These are phyloP conservation scores for Dothideomycetes sp. DNA, from an alignment of 2,329 filamentous ascomycete species.

Conservation along the genomic window DNA sequence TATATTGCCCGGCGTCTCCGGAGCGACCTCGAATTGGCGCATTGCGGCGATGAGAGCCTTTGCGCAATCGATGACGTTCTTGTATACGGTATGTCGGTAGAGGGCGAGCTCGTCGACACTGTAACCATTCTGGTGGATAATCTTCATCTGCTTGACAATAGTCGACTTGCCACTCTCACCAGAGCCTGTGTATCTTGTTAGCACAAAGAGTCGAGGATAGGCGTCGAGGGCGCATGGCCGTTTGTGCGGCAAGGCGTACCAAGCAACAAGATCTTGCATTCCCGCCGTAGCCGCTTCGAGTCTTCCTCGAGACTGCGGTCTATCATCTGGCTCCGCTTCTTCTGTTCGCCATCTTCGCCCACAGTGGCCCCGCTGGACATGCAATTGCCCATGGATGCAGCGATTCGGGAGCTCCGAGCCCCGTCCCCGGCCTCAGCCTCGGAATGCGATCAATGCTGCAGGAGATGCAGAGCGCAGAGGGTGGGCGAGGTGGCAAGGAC, in stretches of 20 bases:
- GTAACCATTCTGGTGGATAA: conserved; percentile 97
- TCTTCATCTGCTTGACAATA: conserved; percentile 99
- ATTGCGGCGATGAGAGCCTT: conserved; percentile 88
- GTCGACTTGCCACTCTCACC: conserved; percentile 98
- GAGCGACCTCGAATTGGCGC: conserved; percentile 80
- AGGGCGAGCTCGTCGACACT: conserved; percentile 85
- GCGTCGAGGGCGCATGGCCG: neutral
- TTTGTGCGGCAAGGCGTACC: conserved; percentile 48
- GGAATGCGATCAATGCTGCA: neutral
- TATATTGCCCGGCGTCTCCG: conserved; percentile 58
- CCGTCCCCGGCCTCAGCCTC: conserved; percentile 8
- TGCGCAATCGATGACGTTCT: conserved; percentile 93
- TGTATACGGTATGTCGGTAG: conserved; percentile 94
- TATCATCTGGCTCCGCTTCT: conserved; percentile 93
- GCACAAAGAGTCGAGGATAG: neutral
- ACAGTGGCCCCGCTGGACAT: conserved; percentile 74
- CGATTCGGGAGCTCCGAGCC: conserved; percentile 11
- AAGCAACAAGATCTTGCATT: conserved; percentile 96
- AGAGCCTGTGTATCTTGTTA: conserved; percentile 53
- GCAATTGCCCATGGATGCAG: conserved; percentile 73
- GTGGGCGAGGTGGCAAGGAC: too few species aligned
- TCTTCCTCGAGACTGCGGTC: conserved; percentile 91
- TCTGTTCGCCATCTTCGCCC: conserved; percentile 82
- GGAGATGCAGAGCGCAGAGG: too few species aligned
- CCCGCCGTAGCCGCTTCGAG: conserved; percentile 78